A percentile compares a stretch with the other conserved stretches of the same genome.
phyloP scores from a whole-genome alignment of 23 red algal species.

The Pyropia haitanensis region DNA sequence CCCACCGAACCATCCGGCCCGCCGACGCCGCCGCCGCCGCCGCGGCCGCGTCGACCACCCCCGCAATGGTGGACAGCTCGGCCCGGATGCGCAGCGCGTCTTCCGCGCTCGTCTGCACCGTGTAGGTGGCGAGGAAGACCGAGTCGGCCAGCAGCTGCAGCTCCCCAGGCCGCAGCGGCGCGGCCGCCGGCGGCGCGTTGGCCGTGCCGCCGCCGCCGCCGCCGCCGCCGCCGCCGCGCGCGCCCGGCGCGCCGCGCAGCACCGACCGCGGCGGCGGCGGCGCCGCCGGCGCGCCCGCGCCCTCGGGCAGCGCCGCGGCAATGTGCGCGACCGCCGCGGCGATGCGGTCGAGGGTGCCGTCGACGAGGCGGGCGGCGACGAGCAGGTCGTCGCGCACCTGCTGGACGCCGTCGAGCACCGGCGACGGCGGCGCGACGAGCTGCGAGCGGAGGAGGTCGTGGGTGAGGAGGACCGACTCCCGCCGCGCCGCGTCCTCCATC shows the following conservation, averaged over 20 bases:
- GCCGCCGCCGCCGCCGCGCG: constrained; percentile 9
- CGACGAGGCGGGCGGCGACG: constrained; percentile 29
- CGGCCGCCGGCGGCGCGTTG: background rate
- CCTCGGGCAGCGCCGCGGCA: constrained; percentile 11
- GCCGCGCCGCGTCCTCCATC: constrained; percentile 14
- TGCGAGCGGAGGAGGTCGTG: constrained; percentile 44
- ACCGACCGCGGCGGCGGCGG: background rate
- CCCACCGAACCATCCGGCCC: background rate
- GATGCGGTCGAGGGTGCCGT: constrained; percentile 13
- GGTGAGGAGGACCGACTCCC: constrained; percentile 25
- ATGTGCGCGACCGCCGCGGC: too few relatives aligned
- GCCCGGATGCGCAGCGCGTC: constrained; percentile 40
- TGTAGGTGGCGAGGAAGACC: constrained; percentile 54
- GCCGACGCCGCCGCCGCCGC: constrained; percentile 13
- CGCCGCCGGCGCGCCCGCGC: background rate
- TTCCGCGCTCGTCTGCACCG: constrained; percentile 43
- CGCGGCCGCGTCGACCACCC: background rate
- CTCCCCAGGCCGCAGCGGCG: constrained; percentile 25
- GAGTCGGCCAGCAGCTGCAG: constrained; percentile 50
- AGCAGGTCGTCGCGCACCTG: constrained; percentile 53
- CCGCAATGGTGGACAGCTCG: background rate
- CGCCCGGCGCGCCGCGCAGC: background rate
- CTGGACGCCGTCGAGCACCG: constrained; percentile 1
- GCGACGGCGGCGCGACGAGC: constrained; percentile 7
- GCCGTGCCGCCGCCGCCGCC: constrained; percentile 3